Evolutionary conservation across 2,329 filamentous ascomycete genomes (phyloP), one percentile per base, ranked within the genome.

Genomic region (Fusarium sp.): DNA sequence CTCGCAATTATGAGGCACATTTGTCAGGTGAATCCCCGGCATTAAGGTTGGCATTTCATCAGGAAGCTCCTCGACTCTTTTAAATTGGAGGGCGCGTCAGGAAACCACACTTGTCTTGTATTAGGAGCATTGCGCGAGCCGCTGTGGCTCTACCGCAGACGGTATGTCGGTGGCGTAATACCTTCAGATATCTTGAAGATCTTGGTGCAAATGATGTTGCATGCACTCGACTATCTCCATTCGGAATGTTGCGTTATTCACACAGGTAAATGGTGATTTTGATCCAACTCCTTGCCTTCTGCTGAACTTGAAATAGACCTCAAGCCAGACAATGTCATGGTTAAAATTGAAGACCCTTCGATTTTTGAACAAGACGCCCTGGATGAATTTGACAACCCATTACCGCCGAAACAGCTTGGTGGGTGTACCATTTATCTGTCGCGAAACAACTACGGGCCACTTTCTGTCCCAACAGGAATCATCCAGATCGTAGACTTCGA

Each of bases 161-260:
- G 74, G 43, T 76, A 65, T 31, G 13, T 63, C 1, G 72, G 41
- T 8, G 56, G 54, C 2, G 65, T 75, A 0, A 70, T 75, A 16
- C 73, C 73, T 4, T 55, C 61, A 0, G 64, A 62, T 41, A 51
- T 72, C 6, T 37, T 74, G 3, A 74, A 76, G 40, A 55, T 74
- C 13, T 47, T 76, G 1, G 13, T 75, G 1, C 74, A 65, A 40
- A 73, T 71, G 65, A 71, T 67, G 8, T 46, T 74, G 1, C 70
- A 71, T 2, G 73, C 50, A 2, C 64, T 76, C 3, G 65, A 76
- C 8, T 76, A 75, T 16, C 64, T 76, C 0, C 74, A 76, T 9
- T 67, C 66, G 0, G 65, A 75, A 40, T 76, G 73, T 6, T 47
- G 50, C 0, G 4, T 75, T 1, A 72, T 76, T 4, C 72, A 76